These are phyloP conservation scores for Datura wrightii DNA, from an alignment of 257 asterid species.

Conservation along the genomic window DNA sequence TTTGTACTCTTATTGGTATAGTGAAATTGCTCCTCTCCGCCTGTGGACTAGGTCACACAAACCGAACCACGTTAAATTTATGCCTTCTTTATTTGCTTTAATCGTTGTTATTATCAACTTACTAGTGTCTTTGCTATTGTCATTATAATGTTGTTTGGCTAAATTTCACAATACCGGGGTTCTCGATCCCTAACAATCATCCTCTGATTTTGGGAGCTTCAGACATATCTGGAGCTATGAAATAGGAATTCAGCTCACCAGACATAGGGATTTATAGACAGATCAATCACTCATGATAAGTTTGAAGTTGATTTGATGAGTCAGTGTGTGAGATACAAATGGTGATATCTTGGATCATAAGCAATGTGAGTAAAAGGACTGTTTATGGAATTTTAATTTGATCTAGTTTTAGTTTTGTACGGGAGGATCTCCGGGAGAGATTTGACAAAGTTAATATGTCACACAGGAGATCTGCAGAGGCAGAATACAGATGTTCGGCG, in stretches of 20 bases:
- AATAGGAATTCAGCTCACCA: not conserved
- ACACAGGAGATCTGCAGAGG: not conserved
- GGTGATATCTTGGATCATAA: not conserved
- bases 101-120: no score
- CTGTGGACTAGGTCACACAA: no score
- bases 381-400: not conserved
- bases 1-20: no score
- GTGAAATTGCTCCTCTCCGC: no score
- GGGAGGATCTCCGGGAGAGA: not conserved
- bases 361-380: not conserved
- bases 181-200: not conserved
- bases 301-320: not conserved
- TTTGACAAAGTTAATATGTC: not conserved
- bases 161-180: no score
- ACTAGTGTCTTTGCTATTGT: no score
- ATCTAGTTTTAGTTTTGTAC: not conserved
- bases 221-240: not conserved
- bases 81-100: no score
- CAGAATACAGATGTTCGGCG: not conserved
- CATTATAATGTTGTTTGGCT: no score
- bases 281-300: not conserved
- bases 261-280: not conserved
- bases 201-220: not conserved
- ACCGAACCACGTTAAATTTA: no score
- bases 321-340: not conserved